Base-by-base conservation (phyloP, 2,329 filamentous ascomycete genomes). In the Sporothrix curviconia region DNA sequence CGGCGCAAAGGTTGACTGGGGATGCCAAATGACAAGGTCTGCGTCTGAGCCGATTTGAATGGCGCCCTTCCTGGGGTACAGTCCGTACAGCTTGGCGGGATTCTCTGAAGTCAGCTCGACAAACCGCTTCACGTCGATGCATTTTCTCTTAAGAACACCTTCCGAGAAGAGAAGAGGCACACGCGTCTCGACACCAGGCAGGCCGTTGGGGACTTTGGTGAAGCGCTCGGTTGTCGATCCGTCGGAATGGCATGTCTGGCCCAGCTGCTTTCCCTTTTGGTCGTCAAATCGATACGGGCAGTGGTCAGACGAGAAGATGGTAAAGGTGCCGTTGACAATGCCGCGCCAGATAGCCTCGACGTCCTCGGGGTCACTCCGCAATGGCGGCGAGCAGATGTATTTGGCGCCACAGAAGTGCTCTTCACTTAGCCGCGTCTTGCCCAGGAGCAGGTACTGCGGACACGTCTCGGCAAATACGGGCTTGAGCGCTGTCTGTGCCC, bases 21-120 rank as follows among this genome's bases (percentile, higher is more conserved):
- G 77, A 65, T 82, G 79, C 79, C 80, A 84, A 15, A 83, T 74
- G 7, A 77, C 77, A 30, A 83, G 65, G 66, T 84, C 81, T 0
- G 80, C 80, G 66, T 83, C 80, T 4, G 66, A 70, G 22, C 78
- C 79, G 14, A 11, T 78, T 75, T 4, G 79, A 65, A 63, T 77
- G 25, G 72, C 69, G 8, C 80, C 76, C 68, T 84, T 78, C n/a
- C 65, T 63, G 25, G 77, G 70, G 59, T 78, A 75, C 8, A 83
- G 63, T 0, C 80, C 80, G 62, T 83, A 83, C 34, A 83, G 69
- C 66, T 80, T 81, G 1, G 80, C 79, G 1, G 79, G 74, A 59
- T 81, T 82, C 0, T 78, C 76, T 12, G 71, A 72, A 0, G 78
- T 80, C 4, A 83, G 70, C 61, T 80, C 76, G 4, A 83, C 80